A percentile compares a stretch with the other conserved stretches of the same genome.
These are phyloP conservation scores for Fraxinus cuspidata DNA, from an alignment of 257 asterid genomes.

Conservation along the genomic window DNA sequence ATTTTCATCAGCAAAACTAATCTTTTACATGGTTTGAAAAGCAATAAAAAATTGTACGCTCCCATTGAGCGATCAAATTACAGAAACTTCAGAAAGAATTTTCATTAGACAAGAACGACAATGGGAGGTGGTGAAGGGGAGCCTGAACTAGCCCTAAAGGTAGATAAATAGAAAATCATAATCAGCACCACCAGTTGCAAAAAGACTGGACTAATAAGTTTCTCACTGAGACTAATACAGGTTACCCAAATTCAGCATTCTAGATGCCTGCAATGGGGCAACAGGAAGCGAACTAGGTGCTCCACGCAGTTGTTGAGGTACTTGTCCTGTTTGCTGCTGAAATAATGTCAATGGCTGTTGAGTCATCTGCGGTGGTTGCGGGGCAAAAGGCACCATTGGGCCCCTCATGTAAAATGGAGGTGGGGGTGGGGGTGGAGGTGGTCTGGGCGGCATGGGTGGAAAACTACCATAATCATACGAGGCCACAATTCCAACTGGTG, in stretches of 20 bases:
- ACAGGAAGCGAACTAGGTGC: conserved; percentile 63
- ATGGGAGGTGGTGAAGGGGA: background rate
- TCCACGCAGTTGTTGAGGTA: conserved; percentile 34
- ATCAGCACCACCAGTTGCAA: conserved; percentile 19
- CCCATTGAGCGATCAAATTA: conserved; percentile 33
- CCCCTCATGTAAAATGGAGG: conserved; percentile 60
- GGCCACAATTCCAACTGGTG: conserved; percentile 43
- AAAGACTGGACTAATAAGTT: conserved; percentile 18
- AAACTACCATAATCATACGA: conserved; percentile 56
- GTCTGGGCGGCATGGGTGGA: conserved; percentile 51
- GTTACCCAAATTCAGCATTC: conserved; percentile 63
- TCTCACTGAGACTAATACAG: conserved; percentile 53
- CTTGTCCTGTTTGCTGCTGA: conserved; percentile 38
- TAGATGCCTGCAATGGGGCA: conserved; percentile 57
- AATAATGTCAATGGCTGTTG: conserved; percentile 27
- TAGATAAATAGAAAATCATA: conserved; percentile 24
- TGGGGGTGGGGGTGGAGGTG: conserved; percentile 44
- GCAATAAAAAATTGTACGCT: conserved; percentile 30
- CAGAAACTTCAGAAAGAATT: background rate
- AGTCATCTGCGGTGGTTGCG: conserved; percentile 27
- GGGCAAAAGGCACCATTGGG: conserved; percentile 57
- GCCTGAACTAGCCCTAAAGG: conserved; percentile 3
- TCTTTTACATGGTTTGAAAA: conserved; percentile 13
- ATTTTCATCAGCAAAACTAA: background rate
- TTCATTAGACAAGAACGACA: conserved; percentile 14